Conservation (phyloP, 1,284 basidiomycete genomes). For the Rhodotorula sp. region DNA sequence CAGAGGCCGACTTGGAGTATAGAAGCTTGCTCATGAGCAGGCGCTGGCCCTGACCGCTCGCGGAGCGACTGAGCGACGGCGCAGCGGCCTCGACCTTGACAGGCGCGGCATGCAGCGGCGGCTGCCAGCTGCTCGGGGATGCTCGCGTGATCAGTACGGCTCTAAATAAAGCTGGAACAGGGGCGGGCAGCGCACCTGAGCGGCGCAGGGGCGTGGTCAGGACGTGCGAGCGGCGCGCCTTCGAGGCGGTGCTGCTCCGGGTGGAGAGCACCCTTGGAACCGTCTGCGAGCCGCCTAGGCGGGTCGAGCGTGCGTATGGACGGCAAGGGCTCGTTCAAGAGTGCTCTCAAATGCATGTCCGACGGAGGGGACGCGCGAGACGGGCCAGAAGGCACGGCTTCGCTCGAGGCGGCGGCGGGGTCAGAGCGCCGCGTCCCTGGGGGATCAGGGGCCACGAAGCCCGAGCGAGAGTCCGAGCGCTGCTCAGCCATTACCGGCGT, state of each 20-base stretch:
- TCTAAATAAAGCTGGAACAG: rapidly evolving
- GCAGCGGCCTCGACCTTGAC: background rate
- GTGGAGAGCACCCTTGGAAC: background rate
- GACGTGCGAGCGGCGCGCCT: background rate
- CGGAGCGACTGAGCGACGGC: background rate
- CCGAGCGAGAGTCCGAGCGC: too few relatives aligned
- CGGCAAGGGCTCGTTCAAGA: background rate
- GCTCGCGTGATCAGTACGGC: background rate
- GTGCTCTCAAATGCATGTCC: background rate
- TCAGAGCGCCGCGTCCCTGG: background rate
- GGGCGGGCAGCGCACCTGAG: background rate
- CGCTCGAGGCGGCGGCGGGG: background rate
- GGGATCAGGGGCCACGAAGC: background rate
- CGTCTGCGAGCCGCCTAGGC: background rate
- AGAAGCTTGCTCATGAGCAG: background rate
- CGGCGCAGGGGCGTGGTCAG: background rate
- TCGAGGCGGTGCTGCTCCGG: background rate
- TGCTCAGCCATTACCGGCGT: too few relatives aligned
- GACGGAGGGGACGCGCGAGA: background rate
- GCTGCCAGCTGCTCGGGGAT: background rate
- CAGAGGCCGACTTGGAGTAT: background rate
- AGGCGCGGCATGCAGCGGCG: background rate
- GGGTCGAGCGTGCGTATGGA: background rate
- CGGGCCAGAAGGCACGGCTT: background rate
- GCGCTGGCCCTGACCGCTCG: background rate